These are phyloP conservation scores for Phytophthora europaea DNA, from an alignment of 352 stramenopile genomes.

Conservation along the genomic window DNA sequence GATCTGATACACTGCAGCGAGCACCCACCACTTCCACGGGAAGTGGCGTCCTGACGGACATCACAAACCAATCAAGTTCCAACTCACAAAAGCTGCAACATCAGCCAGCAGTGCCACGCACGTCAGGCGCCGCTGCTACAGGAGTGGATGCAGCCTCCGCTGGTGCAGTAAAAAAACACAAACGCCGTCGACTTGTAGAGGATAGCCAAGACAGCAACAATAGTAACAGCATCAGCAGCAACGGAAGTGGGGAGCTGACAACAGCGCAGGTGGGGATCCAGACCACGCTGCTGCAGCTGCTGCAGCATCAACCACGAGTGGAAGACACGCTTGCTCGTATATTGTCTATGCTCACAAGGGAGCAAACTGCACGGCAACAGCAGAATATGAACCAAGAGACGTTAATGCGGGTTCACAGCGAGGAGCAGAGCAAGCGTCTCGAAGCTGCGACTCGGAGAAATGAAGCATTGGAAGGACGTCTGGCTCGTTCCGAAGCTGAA, in stretches of 20 bases:
- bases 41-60: constrained; percentile 56
- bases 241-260: constrained; percentile 34
- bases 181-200: constrained; percentile 40
- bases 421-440: constrained; percentile 44
- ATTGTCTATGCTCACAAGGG: constrained; percentile 41
- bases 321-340: constrained; percentile 47
- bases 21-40: constrained; percentile 11
- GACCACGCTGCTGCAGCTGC: constrained; percentile 45
- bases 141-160: constrained; percentile 4
- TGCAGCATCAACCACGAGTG: constrained; percentile 45
- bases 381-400: constrained; percentile 37
- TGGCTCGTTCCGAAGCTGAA: constrained; percentile 43
- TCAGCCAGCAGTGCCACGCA: constrained; percentile 12
- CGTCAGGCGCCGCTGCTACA: constrained; percentile 3
- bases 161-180: constrained; percentile 41
- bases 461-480: constrained; percentile 42
- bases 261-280: constrained; percentile 43
- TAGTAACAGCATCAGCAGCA: constrained; percentile 40
- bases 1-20: constrained; percentile 12
- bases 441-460: constrained; percentile 40
- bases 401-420: constrained; percentile 34
- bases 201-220: constrained; percentile 46
- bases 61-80: constrained; percentile 63
- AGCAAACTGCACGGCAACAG: constrained; percentile 36
- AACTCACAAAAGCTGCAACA: constrained; percentile 32